Evolutionary conservation across 768 basidiomycete genomes (phyloP).

Genomic region (Trametes gibbosa): DNA sequence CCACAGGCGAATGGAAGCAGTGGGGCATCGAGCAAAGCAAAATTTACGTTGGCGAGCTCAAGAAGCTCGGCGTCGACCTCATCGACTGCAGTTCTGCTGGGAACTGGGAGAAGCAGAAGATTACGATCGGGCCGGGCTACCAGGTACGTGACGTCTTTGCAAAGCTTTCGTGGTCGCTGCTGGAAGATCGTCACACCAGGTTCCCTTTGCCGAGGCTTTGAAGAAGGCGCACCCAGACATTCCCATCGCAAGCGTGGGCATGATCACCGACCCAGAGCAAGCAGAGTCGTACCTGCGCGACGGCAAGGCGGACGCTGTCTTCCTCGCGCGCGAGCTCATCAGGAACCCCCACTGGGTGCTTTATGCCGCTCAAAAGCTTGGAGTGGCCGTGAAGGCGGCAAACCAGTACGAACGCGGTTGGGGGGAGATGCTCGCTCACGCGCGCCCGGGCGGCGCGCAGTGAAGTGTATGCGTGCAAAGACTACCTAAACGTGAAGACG

Average conservation of each 20-base stretch:
- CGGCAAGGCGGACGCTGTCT: constrained; percentile 67
- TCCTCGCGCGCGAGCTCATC: constrained; percentile 65
- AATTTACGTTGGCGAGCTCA: constrained; percentile 51
- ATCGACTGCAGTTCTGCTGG: constrained; percentile 65
- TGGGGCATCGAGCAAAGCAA: constrained; percentile 82
- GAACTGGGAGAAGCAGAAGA: constrained; percentile 59
- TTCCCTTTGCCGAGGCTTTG: constrained; percentile 64
- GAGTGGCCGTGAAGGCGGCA: constrained; percentile 62
- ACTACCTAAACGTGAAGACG: constrained; percentile 1
- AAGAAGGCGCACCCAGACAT: constrained; percentile 59
- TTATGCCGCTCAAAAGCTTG: constrained; percentile 59
- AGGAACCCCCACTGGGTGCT: constrained; percentile 66
- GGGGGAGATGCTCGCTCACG: constrained; percentile 35
- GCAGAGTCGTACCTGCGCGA: constrained; percentile 60
- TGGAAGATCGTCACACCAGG: constrained; percentile 34
- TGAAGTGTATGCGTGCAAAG: not conserved
- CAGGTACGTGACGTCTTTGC: constrained; percentile 41
- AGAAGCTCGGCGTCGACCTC: constrained; percentile 69
- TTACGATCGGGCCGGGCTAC: constrained; percentile 54
- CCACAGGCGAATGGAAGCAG: constrained; percentile 52
- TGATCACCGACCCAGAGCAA: constrained; percentile 62
- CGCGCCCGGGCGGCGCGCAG: not conserved
- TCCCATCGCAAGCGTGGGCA: constrained; percentile 62
- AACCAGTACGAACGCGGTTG: constrained; percentile 71
- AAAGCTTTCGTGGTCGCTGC: not conserved